phyloP scores from a whole-genome alignment of 352 stramenopile genomes.

The Globisporangium acanthophoron region DNA sequence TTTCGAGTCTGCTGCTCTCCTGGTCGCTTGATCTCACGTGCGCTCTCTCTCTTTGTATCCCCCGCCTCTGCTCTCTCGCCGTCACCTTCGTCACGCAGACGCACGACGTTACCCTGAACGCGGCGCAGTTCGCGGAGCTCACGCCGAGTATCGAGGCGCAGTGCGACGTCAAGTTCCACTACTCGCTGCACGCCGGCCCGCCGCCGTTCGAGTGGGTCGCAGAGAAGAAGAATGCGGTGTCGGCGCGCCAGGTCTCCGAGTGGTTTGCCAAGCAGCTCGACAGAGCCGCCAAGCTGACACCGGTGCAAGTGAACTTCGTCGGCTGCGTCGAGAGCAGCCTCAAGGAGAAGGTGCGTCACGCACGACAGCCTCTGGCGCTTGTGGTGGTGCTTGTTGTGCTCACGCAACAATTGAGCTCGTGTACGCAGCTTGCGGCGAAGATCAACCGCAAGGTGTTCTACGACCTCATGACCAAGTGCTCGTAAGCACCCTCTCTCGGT shows the following conservation, averaged over 20 bases:
- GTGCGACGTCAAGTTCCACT: constrained; percentile 51
- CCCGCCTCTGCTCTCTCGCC: no score
- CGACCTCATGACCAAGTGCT: neutral
- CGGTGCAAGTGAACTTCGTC: constrained; percentile 16
- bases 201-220: constrained; percentile 38
- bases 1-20: no score
- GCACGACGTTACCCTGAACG: constrained; percentile 11
- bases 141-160: constrained; percentile 15
- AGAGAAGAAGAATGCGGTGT: constrained; percentile 13
- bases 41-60: no score
- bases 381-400: neutral
- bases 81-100: neutral
- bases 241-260: constrained; percentile 12
- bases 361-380: constrained; percentile 10
- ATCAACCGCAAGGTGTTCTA: neutral
- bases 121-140: constrained; percentile 14
- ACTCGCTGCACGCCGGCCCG: constrained; percentile 31
- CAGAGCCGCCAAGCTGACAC: constrained; percentile 6
- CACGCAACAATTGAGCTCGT: neutral
- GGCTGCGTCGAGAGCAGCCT: constrained; percentile 20
- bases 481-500: neutral
- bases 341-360: neutral
- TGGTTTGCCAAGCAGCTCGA: constrained; percentile 29
- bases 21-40: no score
- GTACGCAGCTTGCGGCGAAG: neutral